phyloP scores from a whole-genome alignment of 495 filamentous ascomycete species.

The Penicillium paxilli region DNA sequence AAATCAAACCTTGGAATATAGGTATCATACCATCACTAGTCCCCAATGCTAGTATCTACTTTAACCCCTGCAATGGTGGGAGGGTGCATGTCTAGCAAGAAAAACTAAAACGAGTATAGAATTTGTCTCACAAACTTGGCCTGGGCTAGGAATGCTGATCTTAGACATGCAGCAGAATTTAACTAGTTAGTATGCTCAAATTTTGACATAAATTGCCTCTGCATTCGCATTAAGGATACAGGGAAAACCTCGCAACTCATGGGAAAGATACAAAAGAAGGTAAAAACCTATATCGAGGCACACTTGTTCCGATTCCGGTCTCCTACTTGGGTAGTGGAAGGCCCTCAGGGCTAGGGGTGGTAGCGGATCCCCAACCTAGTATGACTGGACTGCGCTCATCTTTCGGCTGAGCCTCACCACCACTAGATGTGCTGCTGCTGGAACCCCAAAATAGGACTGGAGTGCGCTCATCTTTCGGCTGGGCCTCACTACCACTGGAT shows the following conservation, averaged over 20 bases:
- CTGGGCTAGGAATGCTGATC: no score
- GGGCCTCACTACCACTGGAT: background rate
- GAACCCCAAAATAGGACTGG: background rate
- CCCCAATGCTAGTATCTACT: no score
- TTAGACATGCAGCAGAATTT: no score
- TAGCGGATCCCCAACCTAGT: background rate
- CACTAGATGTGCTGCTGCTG: background rate
- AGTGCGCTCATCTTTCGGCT: background rate
- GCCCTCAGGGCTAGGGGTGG: background rate
- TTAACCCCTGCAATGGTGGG: no score
- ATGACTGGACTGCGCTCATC: background rate
- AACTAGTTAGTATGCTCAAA: no score
- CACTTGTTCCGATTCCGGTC: background rate
- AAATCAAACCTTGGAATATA: no score
- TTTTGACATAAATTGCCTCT: background rate
- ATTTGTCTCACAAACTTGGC: no score
- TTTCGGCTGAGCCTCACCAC: background rate
- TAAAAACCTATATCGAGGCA: constrained; percentile 4
- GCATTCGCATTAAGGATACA: constrained; percentile 1
- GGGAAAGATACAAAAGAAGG: background rate
- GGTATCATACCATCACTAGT: no score
- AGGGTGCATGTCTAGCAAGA: no score
- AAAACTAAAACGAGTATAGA: no score
- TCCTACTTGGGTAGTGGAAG: background rate
- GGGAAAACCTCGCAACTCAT: background rate